Base-by-base conservation (phyloP, 2,329 filamentous ascomycete genomes). In the Claviceps sp. region DNA sequence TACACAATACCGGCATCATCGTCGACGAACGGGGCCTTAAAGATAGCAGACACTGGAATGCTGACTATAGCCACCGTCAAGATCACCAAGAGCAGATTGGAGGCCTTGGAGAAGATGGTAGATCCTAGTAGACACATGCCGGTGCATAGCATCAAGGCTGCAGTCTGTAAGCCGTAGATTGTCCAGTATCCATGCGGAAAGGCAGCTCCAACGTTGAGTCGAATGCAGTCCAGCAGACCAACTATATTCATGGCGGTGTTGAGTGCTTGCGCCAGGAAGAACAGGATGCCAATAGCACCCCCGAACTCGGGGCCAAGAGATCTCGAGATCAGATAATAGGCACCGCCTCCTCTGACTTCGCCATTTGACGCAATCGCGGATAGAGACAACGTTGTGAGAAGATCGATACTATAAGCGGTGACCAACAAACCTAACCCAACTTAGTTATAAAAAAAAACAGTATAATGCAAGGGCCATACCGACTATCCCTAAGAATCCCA, bases 311-410 rank as follows among this genome's bases (percentile, higher is more conserved):
- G 88, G 0, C 89, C 89, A 3, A 95, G 71, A 45, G 86, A 90
- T 55, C 89, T 78, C 6, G 88, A 94, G 53, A 95, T 94, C 52
- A 95, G 72, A 61, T 91, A 95, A 64, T 95, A 95, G 40, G 89
- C 87, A 49, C 89, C 89, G 14, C 89, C 89, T 14, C 88, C 89
- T 59, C 87, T 83, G 52, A 95, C 89, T 47, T 89, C 90, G 26
- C 89, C 89, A 64, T 95, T 95, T 2, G 87, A 90, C 37, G 89
- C 89, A 60, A 95, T 91, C 9, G 89, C 89, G 4, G 88, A 94
- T 34, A 95, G 78, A 2, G 88, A 94, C 61, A 94, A 81, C 0
- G 85, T 88, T 0, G 89, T 94, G 50, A 94, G 72, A n/a, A 93
- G 74, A 63, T 93, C 85, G 58, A 95, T 84, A 16, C 80, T 68